Evolutionary conservation across 805 yeast genomes (phyloP).

Genomic region (Cyberlindnera euphorbiae): DNA sequence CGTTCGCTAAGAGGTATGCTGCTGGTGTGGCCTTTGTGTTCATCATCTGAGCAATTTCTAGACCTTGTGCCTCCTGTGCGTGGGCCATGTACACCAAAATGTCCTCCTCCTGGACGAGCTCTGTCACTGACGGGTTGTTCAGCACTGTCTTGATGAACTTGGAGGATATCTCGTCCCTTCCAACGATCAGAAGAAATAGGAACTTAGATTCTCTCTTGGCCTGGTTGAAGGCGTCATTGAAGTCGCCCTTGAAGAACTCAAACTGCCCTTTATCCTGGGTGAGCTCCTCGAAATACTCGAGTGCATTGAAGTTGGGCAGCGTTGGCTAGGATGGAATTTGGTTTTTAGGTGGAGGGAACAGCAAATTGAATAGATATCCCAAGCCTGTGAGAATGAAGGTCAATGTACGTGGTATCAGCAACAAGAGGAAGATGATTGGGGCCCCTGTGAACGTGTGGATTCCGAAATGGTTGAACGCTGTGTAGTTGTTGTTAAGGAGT

Average conservation of each 20-base stretch:
- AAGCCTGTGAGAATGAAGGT: conserved; percentile 38
- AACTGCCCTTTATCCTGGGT: conserved; percentile 16
- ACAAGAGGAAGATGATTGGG: conserved; percentile 45
- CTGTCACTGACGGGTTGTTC: conserved; percentile 40
- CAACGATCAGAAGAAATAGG: conserved; percentile 17
- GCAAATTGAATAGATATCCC: conserved; percentile 28
- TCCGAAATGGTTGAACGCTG: conserved; percentile 10
- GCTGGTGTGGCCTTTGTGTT: conserved; percentile 52
- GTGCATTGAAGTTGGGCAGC: conserved; percentile 12
- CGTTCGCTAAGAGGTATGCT: conserved; percentile 49
- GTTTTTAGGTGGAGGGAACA: conserved; percentile 32
- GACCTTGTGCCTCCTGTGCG: conserved; percentile 58
- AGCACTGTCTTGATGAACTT: conserved; percentile 41
- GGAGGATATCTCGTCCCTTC: conserved; percentile 27
- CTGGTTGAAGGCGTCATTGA: conserved; percentile 19
- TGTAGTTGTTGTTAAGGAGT: conserved; percentile 1
- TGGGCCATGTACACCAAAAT: conserved; percentile 61
- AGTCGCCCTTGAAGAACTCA: conserved; percentile 17
- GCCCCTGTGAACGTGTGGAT: conserved; percentile 12
- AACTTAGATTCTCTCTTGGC: conserved; percentile 20
- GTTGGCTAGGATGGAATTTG: conserved; percentile 30
- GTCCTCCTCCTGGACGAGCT: conserved; percentile 36
- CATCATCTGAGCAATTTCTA: conserved; percentile 56
- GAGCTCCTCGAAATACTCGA: conserved; percentile 8
- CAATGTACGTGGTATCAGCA: conserved; percentile 51